Percentiles rank a stretch among this genome's conserved stretches.
Evolutionary conservation across 257 asterid species (phyloP).

Genomic region (Verbena officinalis): DNA sequence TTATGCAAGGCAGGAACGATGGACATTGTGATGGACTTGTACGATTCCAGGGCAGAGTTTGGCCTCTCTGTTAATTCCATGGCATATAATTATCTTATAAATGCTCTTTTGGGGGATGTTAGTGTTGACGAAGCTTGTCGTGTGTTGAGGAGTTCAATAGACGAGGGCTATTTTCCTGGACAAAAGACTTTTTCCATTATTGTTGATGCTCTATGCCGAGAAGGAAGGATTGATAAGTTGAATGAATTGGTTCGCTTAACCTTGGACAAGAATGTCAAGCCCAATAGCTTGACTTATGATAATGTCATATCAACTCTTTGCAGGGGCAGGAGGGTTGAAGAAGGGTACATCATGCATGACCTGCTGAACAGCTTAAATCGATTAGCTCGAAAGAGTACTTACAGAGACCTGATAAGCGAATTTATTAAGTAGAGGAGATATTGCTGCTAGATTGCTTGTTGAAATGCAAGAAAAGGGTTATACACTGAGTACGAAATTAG

Average conservation of each 20-base stretch:
- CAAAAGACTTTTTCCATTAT: slow-evolving; percentile 53
- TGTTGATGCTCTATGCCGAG: slow-evolving; percentile 64
- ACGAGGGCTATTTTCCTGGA: slow-evolving; percentile 66
- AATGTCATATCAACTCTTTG: slow-evolving; percentile 69
- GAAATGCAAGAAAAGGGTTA: slow-evolving; percentile 90
- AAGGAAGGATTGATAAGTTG: slow-evolving; percentile 72
- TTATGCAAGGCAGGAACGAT: slow-evolving; percentile 78
- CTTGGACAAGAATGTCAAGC: slow-evolving; percentile 49
- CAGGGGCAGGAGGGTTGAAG: slow-evolving; percentile 56
- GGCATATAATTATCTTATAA: slow-evolving; percentile 82
- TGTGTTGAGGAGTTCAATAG: slow-evolving; percentile 54
- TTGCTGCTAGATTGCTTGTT: slow-evolving; percentile 66
- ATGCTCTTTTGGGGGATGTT: slow-evolving; percentile 62
- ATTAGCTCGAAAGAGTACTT: slow-evolving; percentile 47
- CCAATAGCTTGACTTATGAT: slow-evolving; percentile 44
- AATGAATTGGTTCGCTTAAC: slow-evolving; percentile 58
- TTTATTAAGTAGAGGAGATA: slow-evolving; percentile 62
- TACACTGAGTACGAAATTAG: slow-evolving; percentile 38
- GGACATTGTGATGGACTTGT: slow-evolving; percentile 71
- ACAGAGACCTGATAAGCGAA: slow-evolving; percentile 57
- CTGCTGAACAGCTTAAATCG: slow-evolving; percentile 47
- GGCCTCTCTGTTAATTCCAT: slow-evolving; percentile 68
- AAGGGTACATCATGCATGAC: slow-evolving; percentile 60
- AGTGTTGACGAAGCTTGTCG: slow-evolving; percentile 54
- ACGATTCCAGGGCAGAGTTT: slow-evolving; percentile 62